These are phyloP conservation scores for Barnettozyma botsteinii DNA, from an alignment of 805 yeast species.

Conservation along the genomic window DNA sequence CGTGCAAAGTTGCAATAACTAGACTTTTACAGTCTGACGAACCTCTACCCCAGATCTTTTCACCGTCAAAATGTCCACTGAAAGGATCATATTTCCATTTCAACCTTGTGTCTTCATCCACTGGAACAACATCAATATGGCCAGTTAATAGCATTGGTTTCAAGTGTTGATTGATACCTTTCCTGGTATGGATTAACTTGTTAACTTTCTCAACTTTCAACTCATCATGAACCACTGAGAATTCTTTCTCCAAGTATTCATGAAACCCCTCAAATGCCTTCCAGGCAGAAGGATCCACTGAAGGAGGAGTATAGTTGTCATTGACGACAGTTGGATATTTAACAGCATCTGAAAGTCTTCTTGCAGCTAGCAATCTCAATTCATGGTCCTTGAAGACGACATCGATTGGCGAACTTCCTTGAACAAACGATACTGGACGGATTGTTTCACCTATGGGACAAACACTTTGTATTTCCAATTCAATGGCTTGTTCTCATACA, in stretches of 20 bases:
- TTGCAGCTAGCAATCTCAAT: slow-evolving; percentile 33
- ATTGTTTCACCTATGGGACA: slow-evolving; percentile 22
- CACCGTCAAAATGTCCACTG: slow-evolving; percentile 58
- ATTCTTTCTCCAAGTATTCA: slow-evolving; percentile 43
- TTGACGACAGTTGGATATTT: slow-evolving; percentile 45
- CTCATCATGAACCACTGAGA: slow-evolving; percentile 46
- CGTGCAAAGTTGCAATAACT: slow-evolving; percentile 56
- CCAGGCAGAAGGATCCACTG: slow-evolving; percentile 31
- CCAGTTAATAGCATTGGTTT: slow-evolving; percentile 70
- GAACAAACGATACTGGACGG: slow-evolving; percentile 25
- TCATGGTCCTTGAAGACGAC: slow-evolving; percentile 30
- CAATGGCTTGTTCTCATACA: not conserved
- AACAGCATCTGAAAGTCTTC: slow-evolving; percentile 43
- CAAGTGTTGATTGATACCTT: slow-evolving; percentile 43
- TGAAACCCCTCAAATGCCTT: slow-evolving; percentile 36
- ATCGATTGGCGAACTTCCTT: slow-evolving; percentile 29
- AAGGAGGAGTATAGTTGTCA: slow-evolving; percentile 36
- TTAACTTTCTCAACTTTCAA: slow-evolving; percentile 52
- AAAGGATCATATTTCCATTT: slow-evolving; percentile 68
- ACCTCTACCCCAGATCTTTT: slow-evolving; percentile 67
- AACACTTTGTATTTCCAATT: not conserved
- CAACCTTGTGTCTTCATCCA: slow-evolving; percentile 46
- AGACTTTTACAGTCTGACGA: slow-evolving; percentile 66
- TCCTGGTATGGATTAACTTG: slow-evolving; percentile 54
- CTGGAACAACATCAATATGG: slow-evolving; percentile 81